These are phyloP conservation scores for Paramarasmius palmivorus DNA, from an alignment of 1,284 basidiomycete genomes.

Conservation along the genomic window DNA sequence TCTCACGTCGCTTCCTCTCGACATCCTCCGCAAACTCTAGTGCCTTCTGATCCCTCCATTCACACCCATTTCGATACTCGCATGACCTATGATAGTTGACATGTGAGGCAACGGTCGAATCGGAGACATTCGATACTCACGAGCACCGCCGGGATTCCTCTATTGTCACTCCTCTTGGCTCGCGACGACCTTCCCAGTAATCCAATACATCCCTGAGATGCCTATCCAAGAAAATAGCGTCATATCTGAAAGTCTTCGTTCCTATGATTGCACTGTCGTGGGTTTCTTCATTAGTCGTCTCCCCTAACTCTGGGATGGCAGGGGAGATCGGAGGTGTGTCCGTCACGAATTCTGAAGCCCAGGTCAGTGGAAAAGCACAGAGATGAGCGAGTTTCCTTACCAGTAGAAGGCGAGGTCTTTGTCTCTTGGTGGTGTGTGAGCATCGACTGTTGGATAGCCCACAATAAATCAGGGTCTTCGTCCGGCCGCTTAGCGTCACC, in stretches of 20 bases:
- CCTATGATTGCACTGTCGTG: conserved; percentile 56
- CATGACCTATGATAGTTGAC: conserved; percentile 56
- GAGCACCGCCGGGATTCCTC: conserved; percentile 64
- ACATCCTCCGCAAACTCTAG: conserved; percentile 40
- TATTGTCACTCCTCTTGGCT: conserved; percentile 67
- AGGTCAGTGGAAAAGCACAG: no score
- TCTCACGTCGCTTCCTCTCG: not conserved
- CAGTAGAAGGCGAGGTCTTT: not conserved
- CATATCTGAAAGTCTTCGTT: conserved; percentile 58
- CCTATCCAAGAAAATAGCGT: conserved; percentile 53
- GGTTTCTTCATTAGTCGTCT: conserved; percentile 11
- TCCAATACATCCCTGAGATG: conserved; percentile 59
- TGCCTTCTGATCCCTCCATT: conserved; percentile 79
- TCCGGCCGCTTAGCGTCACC: no score
- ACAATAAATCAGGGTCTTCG: conserved; percentile 36
- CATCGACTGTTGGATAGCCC: conserved; percentile 38
- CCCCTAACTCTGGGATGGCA: not conserved
- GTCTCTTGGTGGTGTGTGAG: conserved; percentile 1
- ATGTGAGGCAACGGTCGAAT: conserved; percentile 7
- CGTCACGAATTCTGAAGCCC: no score
- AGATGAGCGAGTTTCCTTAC: not conserved
- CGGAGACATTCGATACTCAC: conserved; percentile 43
- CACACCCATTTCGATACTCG: conserved; percentile 78
- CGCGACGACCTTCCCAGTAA: conserved; percentile 77
- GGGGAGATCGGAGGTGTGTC: no score